These are phyloP conservation scores for Chaetoscypha palmicola DNA, from an alignment of 2,329 filamentous ascomycete genomes.

Conservation along the genomic window DNA sequence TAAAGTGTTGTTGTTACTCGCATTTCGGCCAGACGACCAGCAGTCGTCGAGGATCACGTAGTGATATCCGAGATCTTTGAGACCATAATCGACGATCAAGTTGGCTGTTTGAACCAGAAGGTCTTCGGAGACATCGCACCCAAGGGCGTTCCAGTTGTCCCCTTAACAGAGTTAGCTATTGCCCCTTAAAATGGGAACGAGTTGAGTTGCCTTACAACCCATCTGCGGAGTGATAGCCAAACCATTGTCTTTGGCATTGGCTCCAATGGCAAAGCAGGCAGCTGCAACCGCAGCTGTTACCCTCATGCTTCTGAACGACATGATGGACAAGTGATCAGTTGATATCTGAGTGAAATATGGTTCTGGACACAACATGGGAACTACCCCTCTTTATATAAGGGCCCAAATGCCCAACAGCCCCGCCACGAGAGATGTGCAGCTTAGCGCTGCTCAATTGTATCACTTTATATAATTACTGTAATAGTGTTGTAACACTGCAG, in stretches of 20 bases:
- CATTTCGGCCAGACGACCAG: slow-evolving; percentile 40
- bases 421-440: neutral
- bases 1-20: slow-evolving; percentile 36
- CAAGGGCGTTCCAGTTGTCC: slow-evolving; percentile 43
- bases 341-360: neutral
- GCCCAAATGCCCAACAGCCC: neutral
- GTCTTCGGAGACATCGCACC: slow-evolving; percentile 43
- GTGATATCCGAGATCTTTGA: slow-evolving; percentile 47
- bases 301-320: no score
- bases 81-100: slow-evolving; percentile 41
- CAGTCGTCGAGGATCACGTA: slow-evolving; percentile 51
- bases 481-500: neutral
- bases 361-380: neutral
- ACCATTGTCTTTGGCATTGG: slow-evolving; percentile 34
- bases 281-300: slow-evolving; percentile 4
- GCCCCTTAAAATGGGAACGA: neutral
- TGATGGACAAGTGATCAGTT: no score
- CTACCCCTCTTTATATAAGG: slow-evolving; percentile 10
- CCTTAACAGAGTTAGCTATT: slow-evolving; percentile 10
- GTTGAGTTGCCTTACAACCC: slow-evolving; percentile 31
- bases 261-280: slow-evolving; percentile 13
- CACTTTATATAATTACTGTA: no score
- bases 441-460: no score
- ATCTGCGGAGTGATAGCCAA: slow-evolving; percentile 36
- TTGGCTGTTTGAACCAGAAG: slow-evolving; percentile 42